Evolutionary conservation across 306 rosid genomes (phyloP).

Genomic region (Hippophae gyantsensis): DNA sequence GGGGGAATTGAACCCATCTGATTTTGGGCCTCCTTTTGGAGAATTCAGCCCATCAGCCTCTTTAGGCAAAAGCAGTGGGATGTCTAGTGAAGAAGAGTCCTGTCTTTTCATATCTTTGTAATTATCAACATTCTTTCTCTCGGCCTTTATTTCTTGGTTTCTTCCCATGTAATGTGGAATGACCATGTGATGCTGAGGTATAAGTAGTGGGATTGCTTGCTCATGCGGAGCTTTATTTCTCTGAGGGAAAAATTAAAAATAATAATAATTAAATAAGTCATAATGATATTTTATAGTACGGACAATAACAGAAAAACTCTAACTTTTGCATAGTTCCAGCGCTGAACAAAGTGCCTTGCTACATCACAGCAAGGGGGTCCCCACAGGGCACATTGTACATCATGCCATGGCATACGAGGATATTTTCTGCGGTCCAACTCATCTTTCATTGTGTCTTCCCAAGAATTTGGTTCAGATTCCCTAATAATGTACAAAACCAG

Average conservation of each 20-base stretch:
- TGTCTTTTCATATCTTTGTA: slow-evolving; percentile 32
- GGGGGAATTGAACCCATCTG: slow-evolving; percentile 9
- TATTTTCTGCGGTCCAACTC: slow-evolving; percentile 80
- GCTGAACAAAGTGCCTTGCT: slow-evolving; percentile 99
- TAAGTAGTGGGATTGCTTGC: slow-evolving; percentile 87
- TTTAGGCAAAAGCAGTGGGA: slow-evolving; percentile 78
- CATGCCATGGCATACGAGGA: slow-evolving; percentile 99
- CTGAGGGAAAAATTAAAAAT: slow-evolving; percentile 22
- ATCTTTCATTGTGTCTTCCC: slow-evolving; percentile 98
- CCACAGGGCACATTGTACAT: slow-evolving; percentile 96
- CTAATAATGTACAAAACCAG: slow-evolving; percentile 22
- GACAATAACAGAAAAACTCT: slow-evolving; percentile 9
- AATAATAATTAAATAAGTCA: too few species aligned
- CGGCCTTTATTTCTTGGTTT: slow-evolving; percentile 41
- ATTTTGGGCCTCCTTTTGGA: slow-evolving; percentile 36
- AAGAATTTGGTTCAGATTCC: slow-evolving; percentile 98
- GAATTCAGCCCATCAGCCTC: slow-evolving; percentile 43
- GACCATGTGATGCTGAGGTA: slow-evolving; percentile 99
- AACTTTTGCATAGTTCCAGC: slow-evolving; percentile 99
- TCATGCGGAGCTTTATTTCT: slow-evolving; percentile 96
- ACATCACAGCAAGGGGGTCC: slow-evolving; percentile 98
- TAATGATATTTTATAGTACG: slow-evolving; percentile 1
- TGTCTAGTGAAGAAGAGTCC: slow-evolving; percentile 69
- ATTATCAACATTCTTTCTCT: slow-evolving; percentile 25
- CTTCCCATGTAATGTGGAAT: slow-evolving; percentile 94